A percentile compares a stretch with the other conserved stretches of the same genome.
Evolutionary conservation across 805 yeast species (phyloP).

Genomic region (Starmerella floricola): DNA sequence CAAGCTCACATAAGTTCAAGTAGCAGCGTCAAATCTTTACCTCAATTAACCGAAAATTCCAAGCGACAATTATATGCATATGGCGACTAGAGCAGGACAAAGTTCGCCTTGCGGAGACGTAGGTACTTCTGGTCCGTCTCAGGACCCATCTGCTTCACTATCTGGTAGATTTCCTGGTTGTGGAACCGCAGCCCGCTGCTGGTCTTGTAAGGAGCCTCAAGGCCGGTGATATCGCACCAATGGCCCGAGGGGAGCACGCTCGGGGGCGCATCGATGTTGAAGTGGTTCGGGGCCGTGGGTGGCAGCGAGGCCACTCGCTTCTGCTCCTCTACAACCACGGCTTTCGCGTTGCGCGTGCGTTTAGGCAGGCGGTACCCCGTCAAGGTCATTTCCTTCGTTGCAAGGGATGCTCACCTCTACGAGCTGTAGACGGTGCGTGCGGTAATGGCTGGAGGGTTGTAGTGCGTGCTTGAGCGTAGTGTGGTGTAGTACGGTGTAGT

Average conservation of each 20-base stretch:
- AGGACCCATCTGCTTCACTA: slow-evolving; percentile 63
- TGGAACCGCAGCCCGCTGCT: slow-evolving; percentile 68
- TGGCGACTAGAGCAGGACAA: slow-evolving; percentile 53
- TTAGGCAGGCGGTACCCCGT: slow-evolving; percentile 42
- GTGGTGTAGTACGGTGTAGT: no score
- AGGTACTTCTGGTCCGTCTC: slow-evolving; percentile 90
- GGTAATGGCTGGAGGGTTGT: no score
- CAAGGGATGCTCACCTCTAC: no score
- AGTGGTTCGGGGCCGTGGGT: slow-evolving; percentile 45
- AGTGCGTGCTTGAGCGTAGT: no score
- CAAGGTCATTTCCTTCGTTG: slow-evolving; percentile 20
- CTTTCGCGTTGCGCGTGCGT: slow-evolving; percentile 63
- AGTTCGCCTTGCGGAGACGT: slow-evolving; percentile 77
- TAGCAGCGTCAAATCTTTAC: no score
- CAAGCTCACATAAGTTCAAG: no score
- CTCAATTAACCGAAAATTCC: no score
- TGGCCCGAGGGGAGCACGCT: slow-evolving; percentile 66
- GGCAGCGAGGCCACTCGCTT: slow-evolving; percentile 42
- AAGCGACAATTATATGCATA: no score
- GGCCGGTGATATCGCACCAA: slow-evolving; percentile 89
- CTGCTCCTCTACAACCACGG: slow-evolving; percentile 64
- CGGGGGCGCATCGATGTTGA: slow-evolving; percentile 74
- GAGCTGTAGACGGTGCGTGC: no score
- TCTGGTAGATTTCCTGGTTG: slow-evolving; percentile 72
- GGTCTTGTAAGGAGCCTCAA: slow-evolving; percentile 61